Evolutionary conservation across 768 basidiomycete species (phyloP), one percentile per base, ranked within the genome.

Genomic region (Tephrocybe rancida): DNA sequence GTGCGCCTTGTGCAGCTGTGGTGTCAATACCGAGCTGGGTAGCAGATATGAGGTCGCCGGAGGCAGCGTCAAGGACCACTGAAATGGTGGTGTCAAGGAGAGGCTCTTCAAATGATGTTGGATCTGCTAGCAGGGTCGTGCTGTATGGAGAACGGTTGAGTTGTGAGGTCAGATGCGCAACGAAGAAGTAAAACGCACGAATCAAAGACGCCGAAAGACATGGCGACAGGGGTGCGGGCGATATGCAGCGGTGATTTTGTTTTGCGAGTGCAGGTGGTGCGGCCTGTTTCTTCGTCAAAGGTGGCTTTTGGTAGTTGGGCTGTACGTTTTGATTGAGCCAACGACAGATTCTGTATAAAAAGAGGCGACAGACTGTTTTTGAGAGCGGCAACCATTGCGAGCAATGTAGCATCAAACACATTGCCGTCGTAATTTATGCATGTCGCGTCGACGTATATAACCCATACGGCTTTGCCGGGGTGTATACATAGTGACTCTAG

Each of bases 351-450:
- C 6, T 7, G 10, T 3, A n/a, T 6, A 21, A 8, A 22, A 21
- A 13, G 27, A 25, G 50, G 50, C 13, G 27, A 74, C 90, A 44
- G 61, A 96, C 95, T 89, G 56, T 94, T 92, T 67, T 77, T 81
- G 39, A 98, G 73, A 5, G 96, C 95, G 8, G 89, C 85, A 44
- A 94, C 83, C 78, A 95, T 90, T 0, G 93, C 92, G 19, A 98
- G 67, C 9, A 98, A 76, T 0, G 92, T 81, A 0, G 97, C 93
- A 59, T 99, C 97, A 54, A 95, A 93, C 1, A 81, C 89, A 64
- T 98, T 98, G 5, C 97, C 97, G 67, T 98, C 95, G 65, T 96
- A 97, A 72, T 97, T 98, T 59, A 99, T 92, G 66, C 96, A 98
- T 0, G 88, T 91, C 25, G 91, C 85, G 60, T 99, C 97, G 60